phyloP scores from a whole-genome alignment of 2,329 filamentous ascomycete species.

The Eutypa lata region DNA sequence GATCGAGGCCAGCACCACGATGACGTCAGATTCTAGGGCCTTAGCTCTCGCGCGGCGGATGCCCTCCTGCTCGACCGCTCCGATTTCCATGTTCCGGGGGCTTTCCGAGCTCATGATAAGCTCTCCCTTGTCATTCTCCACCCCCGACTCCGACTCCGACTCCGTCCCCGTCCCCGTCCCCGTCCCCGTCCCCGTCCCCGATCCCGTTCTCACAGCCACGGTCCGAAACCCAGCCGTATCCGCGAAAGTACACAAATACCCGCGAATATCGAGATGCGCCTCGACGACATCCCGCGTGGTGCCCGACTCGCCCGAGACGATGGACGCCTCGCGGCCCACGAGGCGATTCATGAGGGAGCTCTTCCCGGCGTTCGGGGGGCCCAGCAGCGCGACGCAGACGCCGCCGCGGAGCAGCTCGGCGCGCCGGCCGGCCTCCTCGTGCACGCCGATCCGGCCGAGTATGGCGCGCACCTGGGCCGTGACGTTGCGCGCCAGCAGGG shows the following conservation, averaged over 20 bases:
- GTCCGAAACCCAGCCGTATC: slow-evolving; percentile 87
- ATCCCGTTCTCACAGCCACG: slow-evolving; percentile 10
- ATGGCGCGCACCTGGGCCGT: slow-evolving; percentile 61
- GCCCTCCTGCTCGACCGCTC: slow-evolving; percentile 80
- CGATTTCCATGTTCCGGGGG: no score
- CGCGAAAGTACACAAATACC: slow-evolving; percentile 89
- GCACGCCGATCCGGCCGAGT: slow-evolving; percentile 60
- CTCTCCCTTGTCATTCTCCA: no score
- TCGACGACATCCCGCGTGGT: slow-evolving; percentile 95
- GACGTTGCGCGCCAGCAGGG: slow-evolving; percentile 68
- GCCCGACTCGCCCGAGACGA: slow-evolving; percentile 88
- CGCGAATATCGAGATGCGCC: slow-evolving; percentile 81
- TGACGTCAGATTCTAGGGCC: slow-evolving; percentile 78
- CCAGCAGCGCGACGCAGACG: slow-evolving; percentile 81
- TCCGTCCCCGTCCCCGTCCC: no score
- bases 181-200: slow-evolving; percentile 5
- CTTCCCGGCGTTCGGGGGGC: slow-evolving; percentile 92
- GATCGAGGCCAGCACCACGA: slow-evolving; percentile 77
- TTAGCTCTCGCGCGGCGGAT: slow-evolving; percentile 82
- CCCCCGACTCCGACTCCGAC: no score
- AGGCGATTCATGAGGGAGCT: slow-evolving; percentile 89
- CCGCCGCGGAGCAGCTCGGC: slow-evolving; percentile 83
- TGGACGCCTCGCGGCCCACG: slow-evolving; percentile 89
- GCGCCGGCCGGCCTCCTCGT: slow-evolving; percentile 74
- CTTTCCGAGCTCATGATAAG: no score